Evolutionary conservation across 345 rosid species (phyloP).

Genomic region (Boechera stricta): DNA sequence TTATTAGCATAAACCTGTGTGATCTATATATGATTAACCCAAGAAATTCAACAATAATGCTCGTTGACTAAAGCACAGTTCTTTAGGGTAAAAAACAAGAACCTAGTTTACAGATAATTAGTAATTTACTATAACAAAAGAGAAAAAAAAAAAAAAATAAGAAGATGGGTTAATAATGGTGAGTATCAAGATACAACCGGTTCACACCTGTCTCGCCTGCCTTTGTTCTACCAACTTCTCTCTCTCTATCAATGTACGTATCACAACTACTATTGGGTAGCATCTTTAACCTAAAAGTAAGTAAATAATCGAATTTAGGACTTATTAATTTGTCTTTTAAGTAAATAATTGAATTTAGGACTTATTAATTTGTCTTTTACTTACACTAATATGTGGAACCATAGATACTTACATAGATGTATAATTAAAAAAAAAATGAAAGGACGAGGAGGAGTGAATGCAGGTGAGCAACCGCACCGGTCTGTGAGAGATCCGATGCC

Average conservation of each 20-base stretch:
- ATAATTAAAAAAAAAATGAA: background rate
- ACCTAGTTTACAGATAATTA: background rate
- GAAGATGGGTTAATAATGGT: background rate
- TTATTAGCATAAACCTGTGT: background rate
- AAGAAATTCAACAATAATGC: constrained; percentile 23
- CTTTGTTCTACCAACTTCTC: constrained; percentile 33
- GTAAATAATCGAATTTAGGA: constrained; percentile 22
- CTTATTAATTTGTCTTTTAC: constrained; percentile 20
- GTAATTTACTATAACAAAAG: background rate
- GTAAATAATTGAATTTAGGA: constrained; percentile 15
- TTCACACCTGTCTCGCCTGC: constrained; percentile 40
- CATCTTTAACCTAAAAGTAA: constrained; percentile 38
- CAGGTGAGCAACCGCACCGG: constrained; percentile 47
- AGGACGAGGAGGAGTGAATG: constrained; percentile 32
- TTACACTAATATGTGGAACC: constrained; percentile 1
- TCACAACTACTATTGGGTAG: constrained; percentile 38
- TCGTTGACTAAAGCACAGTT: constrained; percentile 8
- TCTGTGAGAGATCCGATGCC: constrained; percentile 15
- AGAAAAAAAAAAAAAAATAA: background rate
- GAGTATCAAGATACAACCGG: constrained; percentile 29
- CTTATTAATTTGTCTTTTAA: constrained; percentile 18
- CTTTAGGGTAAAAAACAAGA: background rate
- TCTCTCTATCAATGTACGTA: background rate
- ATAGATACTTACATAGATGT: background rate
- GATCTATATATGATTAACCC: background rate